Conservation (phyloP, 257 asterid species). For the Parsonsia alboflavescens region DNA sequence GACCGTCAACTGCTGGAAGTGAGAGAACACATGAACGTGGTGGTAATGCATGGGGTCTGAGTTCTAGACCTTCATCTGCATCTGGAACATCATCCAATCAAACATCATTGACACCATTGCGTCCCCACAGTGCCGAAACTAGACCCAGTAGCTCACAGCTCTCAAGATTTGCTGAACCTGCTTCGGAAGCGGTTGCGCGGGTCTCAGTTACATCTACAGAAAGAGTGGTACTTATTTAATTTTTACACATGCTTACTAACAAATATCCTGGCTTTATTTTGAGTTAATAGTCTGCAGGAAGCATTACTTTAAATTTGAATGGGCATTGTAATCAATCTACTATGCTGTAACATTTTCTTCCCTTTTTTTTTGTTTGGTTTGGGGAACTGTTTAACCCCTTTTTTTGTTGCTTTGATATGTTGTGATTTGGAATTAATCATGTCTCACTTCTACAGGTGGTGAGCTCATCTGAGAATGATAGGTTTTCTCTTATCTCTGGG, state of each 20-base stretch:
- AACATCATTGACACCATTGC: slow-evolving; percentile 53
- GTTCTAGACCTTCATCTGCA: slow-evolving; percentile 93
- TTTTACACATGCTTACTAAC: background rate
- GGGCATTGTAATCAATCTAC: background rate
- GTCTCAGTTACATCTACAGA: slow-evolving; percentile 53
- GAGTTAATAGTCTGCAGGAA: background rate
- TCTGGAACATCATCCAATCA: slow-evolving; percentile 84
- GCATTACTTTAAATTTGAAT: background rate
- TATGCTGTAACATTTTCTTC: background rate
- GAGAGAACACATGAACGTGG: slow-evolving; percentile 62
- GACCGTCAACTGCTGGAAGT: slow-evolving; percentile 92
- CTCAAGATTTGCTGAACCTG: slow-evolving; percentile 87
- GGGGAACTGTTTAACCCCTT: background rate
- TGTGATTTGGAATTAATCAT: background rate
- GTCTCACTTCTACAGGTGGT: slow-evolving; percentile 55
- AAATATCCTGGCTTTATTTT: slow-evolving; percentile 11
- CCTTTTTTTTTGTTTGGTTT: background rate
- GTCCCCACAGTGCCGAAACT: slow-evolving; percentile 94
- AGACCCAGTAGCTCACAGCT: slow-evolving; percentile 88
- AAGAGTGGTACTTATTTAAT: slow-evolving; percentile 55
- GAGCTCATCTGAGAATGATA: slow-evolving; percentile 59
- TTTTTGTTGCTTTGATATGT: background rate
- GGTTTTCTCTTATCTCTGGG: slow-evolving; percentile 75
- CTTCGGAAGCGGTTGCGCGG: slow-evolving; percentile 51
- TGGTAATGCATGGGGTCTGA: slow-evolving; percentile 68